phyloP scores from a whole-genome alignment of 257 asterid species.

The Ilex asprella region DNA sequence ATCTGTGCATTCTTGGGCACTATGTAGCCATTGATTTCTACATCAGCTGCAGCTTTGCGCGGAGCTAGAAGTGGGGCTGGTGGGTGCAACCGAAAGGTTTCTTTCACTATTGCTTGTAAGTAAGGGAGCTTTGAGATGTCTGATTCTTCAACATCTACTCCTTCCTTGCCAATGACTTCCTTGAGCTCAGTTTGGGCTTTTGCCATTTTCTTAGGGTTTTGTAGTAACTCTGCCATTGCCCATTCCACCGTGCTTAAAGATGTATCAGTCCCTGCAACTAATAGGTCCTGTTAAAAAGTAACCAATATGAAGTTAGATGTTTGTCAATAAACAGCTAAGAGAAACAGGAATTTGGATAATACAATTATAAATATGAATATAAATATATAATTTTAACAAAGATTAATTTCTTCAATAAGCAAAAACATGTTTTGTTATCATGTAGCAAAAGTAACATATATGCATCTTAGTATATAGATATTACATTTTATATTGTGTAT shows the following conservation, averaged over 20 bases:
- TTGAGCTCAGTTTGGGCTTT: slow-evolving; percentile 21
- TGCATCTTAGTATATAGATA: too few relatives aligned
- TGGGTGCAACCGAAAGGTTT: slow-evolving; percentile 26
- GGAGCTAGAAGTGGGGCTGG: slow-evolving; percentile 18
- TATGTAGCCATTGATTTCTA: slow-evolving; percentile 2
- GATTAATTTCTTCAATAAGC: too few relatives aligned
- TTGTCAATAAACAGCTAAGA: too few relatives aligned
- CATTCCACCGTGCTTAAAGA: slow-evolving; percentile 21
- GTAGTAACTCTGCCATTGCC: slow-evolving; percentile 21
- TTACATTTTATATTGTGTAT: too few relatives aligned
- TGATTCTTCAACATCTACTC: slow-evolving; percentile 10
- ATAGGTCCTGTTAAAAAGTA: slow-evolving; percentile 5
- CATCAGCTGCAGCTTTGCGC: slow-evolving; percentile 4
- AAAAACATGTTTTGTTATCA: too few relatives aligned
- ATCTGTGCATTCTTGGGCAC: slow-evolving; percentile 11
- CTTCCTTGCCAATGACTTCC: slow-evolving; percentile 13
- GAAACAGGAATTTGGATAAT: too few relatives aligned
- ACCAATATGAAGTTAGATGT: not conserved
- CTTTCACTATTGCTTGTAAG: slow-evolving; percentile 22
- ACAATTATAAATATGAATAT: too few relatives aligned
- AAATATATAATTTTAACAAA: too few relatives aligned
- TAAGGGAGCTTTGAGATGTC: slow-evolving; percentile 23
- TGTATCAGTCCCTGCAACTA: slow-evolving; percentile 22
- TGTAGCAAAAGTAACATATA: too few relatives aligned
- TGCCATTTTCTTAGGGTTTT: slow-evolving; percentile 10